These are phyloP conservation scores for Syncephalastrum contaminatum DNA, from an alignment of 371 early-diverging fungal genomes.

Conservation along the genomic window DNA sequence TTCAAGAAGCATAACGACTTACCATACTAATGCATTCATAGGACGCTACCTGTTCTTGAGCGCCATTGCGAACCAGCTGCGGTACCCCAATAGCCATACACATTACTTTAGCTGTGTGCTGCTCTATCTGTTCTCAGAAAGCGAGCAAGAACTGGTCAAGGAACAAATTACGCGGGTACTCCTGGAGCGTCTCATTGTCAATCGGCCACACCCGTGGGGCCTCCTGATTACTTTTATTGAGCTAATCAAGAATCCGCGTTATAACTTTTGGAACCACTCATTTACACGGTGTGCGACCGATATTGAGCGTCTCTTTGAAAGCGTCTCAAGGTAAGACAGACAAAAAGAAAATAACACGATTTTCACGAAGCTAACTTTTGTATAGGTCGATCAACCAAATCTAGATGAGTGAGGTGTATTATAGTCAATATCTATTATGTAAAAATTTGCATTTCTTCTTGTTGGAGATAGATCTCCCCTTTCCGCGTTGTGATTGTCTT, in stretches of 20 bases:
- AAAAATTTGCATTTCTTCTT: constrained; percentile 8
- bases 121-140: constrained; percentile 84
- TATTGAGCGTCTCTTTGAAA: constrained; percentile 73
- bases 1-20: not conserved
- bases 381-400: constrained; percentile 18
- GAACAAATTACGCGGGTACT: constrained; percentile 95
- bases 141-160: constrained; percentile 79
- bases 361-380: not conserved
- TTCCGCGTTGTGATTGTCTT: constrained; percentile 3
- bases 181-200: constrained; percentile 93
- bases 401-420: constrained; percentile 7
- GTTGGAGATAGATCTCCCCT: not conserved
- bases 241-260: constrained; percentile 89
- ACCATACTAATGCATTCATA: constrained; percentile 11
- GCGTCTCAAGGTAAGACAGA: constrained; percentile 57
- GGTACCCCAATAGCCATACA: constrained; percentile 97
- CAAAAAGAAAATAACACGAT: not conserved
- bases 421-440: constrained; percentile 6
- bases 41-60: constrained; percentile 88
- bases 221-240: constrained; percentile 96
- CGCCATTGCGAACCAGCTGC: constrained; percentile 95
- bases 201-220: constrained; percentile 98
- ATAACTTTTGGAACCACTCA: constrained; percentile 85
- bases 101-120: constrained; percentile 89
- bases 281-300: constrained; percentile 75